These are phyloP conservation scores for Lactuca saligna DNA, from an alignment of 129 eudicot species.

Conservation along the genomic window DNA sequence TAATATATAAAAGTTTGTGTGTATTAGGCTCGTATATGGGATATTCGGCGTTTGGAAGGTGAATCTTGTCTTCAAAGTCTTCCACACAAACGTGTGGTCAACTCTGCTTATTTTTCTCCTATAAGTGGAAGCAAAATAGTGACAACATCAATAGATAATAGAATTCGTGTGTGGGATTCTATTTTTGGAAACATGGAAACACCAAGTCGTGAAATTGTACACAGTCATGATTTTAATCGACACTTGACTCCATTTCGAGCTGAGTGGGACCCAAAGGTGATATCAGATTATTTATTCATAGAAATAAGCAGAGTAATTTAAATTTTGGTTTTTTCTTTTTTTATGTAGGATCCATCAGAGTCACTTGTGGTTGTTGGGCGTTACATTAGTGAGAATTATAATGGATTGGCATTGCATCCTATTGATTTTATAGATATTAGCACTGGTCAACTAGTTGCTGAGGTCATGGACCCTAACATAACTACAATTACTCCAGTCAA, in stretches of 20 bases:
- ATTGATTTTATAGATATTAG: constrained; percentile 85
- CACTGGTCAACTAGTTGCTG: constrained; percentile 89
- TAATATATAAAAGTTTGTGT: too few relatives aligned
- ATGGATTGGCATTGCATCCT: constrained; percentile 94
- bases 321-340: neutral
- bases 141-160: constrained; percentile 95
- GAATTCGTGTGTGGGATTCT: constrained; percentile 94
- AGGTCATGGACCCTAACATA: constrained; percentile 91
- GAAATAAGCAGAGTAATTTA: neutral
- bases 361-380: constrained; percentile 96
- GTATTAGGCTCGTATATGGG: constrained; percentile 95
- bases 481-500: constrained; percentile 96
- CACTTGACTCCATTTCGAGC: constrained; percentile 93
- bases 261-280: constrained; percentile 99
- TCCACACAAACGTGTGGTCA: constrained; percentile 88
- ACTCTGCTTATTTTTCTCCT: constrained; percentile 95
- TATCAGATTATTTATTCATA: too few relatives aligned
- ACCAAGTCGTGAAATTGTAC: constrained; percentile 98
- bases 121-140: constrained; percentile 88
- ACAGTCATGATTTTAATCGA: constrained; percentile 94
- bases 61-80: constrained; percentile 68
- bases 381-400: constrained; percentile 90
- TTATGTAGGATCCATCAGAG: constrained; percentile 81
- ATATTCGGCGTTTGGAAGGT: constrained; percentile 69
- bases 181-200: constrained; percentile 71